phyloP scores from a whole-genome alignment of 768 basidiomycete genomes.

The Coprinopsis sp. region DNA sequence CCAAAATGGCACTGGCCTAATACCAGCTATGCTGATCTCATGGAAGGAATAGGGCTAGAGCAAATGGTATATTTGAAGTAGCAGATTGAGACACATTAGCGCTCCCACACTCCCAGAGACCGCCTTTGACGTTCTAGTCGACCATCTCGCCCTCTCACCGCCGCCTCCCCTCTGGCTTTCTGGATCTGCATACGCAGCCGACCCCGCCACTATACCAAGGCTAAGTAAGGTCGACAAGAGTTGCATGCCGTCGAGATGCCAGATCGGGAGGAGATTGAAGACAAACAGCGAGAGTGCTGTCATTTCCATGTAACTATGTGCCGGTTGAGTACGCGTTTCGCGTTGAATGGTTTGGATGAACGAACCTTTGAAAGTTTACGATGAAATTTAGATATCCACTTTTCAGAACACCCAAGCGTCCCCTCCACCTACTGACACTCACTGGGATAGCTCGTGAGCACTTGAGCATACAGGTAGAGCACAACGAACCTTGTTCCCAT shows the following conservation, averaged over 20 bases:
- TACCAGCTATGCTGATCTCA: slow-evolving; percentile 2
- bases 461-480: slow-evolving; percentile 5
- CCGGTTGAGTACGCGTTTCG: neutral
- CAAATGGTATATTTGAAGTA: slow-evolving; percentile 1
- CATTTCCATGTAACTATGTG: slow-evolving; percentile 52
- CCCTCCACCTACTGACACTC: slow-evolving; percentile 42
- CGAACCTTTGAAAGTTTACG: slow-evolving; percentile 8
- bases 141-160: too few relatives aligned
- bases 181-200: too few relatives aligned
- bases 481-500: slow-evolving; percentile 58
- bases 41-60: too few relatives aligned
- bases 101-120: slow-evolving; percentile 19
- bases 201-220: too few relatives aligned
- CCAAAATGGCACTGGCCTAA: too few relatives aligned
- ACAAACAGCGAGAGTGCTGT: slow-evolving; percentile 75
- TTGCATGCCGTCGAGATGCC: slow-evolving; percentile 65
- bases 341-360: neutral
- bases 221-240: slow-evolving; percentile 42
- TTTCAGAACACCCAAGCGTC: neutral
- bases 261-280: slow-evolving; percentile 77
- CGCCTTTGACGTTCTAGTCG: slow-evolving; percentile 19
- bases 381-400: neutral
- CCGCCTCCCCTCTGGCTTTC: too few relatives aligned
- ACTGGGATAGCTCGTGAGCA: slow-evolving; percentile 41
- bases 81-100: slow-evolving; percentile 13